These are phyloP conservation scores for Candida sojae DNA, from an alignment of 1,139 yeast genomes.

Conservation along the genomic window DNA sequence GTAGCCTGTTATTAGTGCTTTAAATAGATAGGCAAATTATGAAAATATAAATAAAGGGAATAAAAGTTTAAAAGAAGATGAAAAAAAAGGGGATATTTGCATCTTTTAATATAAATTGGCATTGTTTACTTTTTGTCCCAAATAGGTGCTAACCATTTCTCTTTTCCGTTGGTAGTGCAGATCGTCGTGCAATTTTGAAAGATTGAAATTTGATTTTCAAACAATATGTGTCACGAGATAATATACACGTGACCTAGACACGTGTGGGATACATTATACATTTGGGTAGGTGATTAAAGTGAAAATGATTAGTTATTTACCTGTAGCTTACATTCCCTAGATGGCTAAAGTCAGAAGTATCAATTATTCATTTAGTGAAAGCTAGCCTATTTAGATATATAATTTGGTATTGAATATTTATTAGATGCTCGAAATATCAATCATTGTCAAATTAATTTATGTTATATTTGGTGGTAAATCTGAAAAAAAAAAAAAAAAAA, in stretches of 20 bases:
- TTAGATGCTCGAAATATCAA: not conserved
- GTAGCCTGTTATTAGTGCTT: not conserved
- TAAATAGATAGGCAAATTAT: too few relatives aligned
- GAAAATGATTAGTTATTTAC: too few relatives aligned
- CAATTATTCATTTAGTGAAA: not conserved
- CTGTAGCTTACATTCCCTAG: too few relatives aligned
- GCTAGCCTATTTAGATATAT: not conserved
- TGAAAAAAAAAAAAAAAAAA: not conserved
- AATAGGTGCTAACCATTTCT: conserved; percentile 3
- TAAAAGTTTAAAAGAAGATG: not conserved
- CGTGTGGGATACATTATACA: too few relatives aligned
- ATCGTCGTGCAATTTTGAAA: too few relatives aligned
- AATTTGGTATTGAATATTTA: not conserved
- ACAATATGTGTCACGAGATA: too few relatives aligned
- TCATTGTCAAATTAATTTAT: not conserved
- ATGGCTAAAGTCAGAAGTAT: not conserved
- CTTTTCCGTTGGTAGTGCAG: not conserved
- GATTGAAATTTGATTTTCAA: too few relatives aligned
- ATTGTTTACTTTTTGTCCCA: conserved; percentile 10
- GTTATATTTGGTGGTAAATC: too few relatives aligned
- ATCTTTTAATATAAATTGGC: conserved; percentile 3
- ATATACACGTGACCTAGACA: too few relatives aligned
- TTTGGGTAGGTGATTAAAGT: too few relatives aligned
- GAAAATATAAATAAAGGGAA: too few relatives aligned
- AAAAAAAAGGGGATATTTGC: not conserved